Evolutionary conservation across 1,139 yeast genomes (phyloP).

Genomic region (Blastobotrys ciferrii): DNA sequence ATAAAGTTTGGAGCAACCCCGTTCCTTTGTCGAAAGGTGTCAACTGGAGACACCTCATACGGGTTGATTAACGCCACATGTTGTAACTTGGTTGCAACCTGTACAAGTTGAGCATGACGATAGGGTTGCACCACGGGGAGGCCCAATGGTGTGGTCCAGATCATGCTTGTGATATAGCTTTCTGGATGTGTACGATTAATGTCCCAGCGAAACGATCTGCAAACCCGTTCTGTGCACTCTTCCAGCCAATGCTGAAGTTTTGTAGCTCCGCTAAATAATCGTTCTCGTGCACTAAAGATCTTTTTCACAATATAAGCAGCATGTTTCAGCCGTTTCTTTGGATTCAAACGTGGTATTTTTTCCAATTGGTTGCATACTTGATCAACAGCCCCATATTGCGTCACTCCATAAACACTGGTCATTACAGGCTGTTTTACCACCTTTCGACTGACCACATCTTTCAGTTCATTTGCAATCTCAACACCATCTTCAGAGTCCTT

Average conservation of each 20-base stretch:
- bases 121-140: slow-evolving; percentile 92
- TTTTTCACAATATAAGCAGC: slow-evolving; percentile 66
- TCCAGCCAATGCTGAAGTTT: slow-evolving; percentile 89
- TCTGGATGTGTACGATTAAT: slow-evolving; percentile 14
- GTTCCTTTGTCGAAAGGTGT: slow-evolving; percentile 74
- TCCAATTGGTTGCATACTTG: slow-evolving; percentile 52
- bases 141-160: slow-evolving; percentile 93
- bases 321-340: slow-evolving; percentile 10
- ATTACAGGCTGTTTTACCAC: slow-evolving; percentile 92
- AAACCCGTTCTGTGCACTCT: slow-evolving; percentile 70
- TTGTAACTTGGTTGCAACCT: slow-evolving; percentile 71
- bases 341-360: slow-evolving; percentile 32
- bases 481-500: slow-evolving; percentile 41
- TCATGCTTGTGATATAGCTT: slow-evolving; percentile 63
- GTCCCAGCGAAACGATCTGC: slow-evolving; percentile 49
- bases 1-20: slow-evolving; percentile 93
- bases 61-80: slow-evolving; percentile 77
- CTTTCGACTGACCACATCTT: slow-evolving; percentile 68
- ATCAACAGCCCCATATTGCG: slow-evolving; percentile 77
- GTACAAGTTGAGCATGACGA: slow-evolving; percentile 56
- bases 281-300: slow-evolving; percentile 73
- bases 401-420: slow-evolving; percentile 96
- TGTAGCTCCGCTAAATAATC: slow-evolving; percentile 82
- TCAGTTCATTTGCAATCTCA: slow-evolving; percentile 46
- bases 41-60: slow-evolving; percentile 67